Percentiles rank a stretch among this genome's conserved stretches.
Evolutionary conservation across 108 stramenopile species (phyloP).

Genomic region (Cyclotella choctawhatcheeana): DNA sequence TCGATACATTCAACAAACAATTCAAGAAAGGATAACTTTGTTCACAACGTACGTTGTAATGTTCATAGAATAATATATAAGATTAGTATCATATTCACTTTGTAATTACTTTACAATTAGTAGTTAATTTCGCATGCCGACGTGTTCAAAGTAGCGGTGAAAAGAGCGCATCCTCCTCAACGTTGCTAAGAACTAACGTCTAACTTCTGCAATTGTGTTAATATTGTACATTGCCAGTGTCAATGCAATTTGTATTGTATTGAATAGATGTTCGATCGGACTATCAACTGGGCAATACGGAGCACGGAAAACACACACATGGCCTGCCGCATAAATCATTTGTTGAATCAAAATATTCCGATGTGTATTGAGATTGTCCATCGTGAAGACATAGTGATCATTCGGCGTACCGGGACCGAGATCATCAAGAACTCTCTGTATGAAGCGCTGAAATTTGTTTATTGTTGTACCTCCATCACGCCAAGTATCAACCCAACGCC

Average conservation of each 20-base stretch:
- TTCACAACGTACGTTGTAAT: background rate
- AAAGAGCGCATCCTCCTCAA: background rate
- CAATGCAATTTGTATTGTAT: background rate
- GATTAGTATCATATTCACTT: background rate
- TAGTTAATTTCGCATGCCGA: background rate
- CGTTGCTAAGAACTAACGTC: background rate
- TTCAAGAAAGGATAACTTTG: background rate
- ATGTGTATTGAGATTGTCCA: conserved; percentile 7
- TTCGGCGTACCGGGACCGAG: background rate
- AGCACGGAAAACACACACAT: background rate
- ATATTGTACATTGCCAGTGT: background rate
- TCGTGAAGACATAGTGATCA: background rate
- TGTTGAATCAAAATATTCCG: background rate
- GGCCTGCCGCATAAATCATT: background rate
- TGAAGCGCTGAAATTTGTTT: background rate
- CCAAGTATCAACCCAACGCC: conserved; percentile 1
- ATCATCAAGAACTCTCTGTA: background rate
- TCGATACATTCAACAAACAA: background rate
- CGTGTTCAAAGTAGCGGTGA: background rate
- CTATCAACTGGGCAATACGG: background rate
- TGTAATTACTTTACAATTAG: background rate
- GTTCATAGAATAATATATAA: background rate
- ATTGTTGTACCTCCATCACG: conserved; percentile 2
- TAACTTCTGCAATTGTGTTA: background rate
- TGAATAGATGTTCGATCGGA: conserved; percentile 3